Percentiles rank a stretch among this genome's conserved stretches.
phyloP scores from a whole-genome alignment of 441 rosid genomes.

The Gossypium schwendimanii region DNA sequence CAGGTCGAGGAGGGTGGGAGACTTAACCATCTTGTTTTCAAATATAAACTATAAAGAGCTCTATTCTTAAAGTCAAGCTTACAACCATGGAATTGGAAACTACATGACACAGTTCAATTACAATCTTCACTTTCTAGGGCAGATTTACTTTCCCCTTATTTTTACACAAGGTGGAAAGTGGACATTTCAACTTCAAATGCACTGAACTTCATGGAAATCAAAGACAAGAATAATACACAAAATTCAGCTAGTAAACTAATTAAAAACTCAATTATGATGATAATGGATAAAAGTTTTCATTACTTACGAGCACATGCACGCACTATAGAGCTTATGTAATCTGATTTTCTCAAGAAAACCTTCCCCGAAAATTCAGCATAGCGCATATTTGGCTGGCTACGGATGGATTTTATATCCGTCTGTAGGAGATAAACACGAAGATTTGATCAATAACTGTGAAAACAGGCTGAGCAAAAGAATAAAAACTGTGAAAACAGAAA shows the following conservation, averaged over 20 bases:
- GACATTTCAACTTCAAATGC: neutral
- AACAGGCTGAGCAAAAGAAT: conserved; percentile 1
- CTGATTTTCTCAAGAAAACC: conserved; percentile 66
- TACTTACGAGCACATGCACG: conserved; percentile 91
- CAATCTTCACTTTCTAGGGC: conserved; percentile 5
- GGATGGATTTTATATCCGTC: conserved; percentile 80
- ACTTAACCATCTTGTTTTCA: conserved; percentile 4
- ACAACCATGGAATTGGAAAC: neutral
- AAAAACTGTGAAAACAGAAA: neutral
- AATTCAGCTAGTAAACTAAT: neutral
- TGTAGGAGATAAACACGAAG: conserved; percentile 32
- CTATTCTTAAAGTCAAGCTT: neutral
- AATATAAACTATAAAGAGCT: neutral
- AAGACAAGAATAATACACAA: neutral
- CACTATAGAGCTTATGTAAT: conserved; percentile 70
- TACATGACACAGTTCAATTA: neutral
- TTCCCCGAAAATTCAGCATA: conserved; percentile 54
- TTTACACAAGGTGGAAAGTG: neutral
- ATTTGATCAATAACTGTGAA: conserved; percentile 9
- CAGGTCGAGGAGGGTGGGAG: neutral
- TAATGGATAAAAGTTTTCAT: neutral
- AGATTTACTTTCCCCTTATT: neutral
- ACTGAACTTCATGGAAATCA: neutral
- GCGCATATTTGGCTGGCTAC: conserved; percentile 70
- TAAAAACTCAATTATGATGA: neutral